Evolutionary conservation across 1,284 basidiomycete species (phyloP).

Genomic region (Apiotrichum sp.): DNA sequence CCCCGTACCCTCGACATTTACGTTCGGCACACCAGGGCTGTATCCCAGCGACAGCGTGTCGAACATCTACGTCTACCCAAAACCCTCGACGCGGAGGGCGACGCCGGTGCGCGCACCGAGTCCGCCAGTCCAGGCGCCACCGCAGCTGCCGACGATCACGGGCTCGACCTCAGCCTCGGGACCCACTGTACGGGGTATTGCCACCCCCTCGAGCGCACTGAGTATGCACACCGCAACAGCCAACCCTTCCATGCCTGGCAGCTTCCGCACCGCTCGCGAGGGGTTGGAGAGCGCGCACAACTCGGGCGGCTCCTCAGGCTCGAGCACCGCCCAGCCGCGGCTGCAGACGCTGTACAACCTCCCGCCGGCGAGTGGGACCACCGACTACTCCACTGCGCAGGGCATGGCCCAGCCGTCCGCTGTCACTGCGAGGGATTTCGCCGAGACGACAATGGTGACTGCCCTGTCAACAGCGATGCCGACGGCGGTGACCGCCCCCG

Average conservation of each 20-base stretch:
- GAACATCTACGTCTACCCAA: background rate
- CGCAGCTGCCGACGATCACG: constrained; percentile 1
- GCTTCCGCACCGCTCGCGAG: constrained; percentile 1
- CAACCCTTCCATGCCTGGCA: background rate
- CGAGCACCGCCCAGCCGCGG: background rate
- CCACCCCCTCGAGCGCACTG: background rate
- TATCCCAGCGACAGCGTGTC: constrained; percentile 1
- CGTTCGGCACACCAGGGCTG: background rate
- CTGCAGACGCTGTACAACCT: background rate
- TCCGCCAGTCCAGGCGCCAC: background rate
- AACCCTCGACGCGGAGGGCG: background rate
- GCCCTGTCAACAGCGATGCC: background rate
- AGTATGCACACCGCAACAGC: background rate
- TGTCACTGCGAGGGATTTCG: background rate
- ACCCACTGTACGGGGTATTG: background rate
- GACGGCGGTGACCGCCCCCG: background rate
- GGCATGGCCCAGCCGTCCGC: background rate
- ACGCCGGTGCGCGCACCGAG: background rate
- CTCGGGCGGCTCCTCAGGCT: background rate
- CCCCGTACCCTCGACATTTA: background rate
- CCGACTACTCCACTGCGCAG: background rate
- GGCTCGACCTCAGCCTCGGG: background rate
- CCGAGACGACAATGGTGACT: background rate
- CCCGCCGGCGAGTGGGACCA: background rate
- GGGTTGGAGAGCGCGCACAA: background rate